Evolutionary conservation across 2,329 filamentous ascomycete genomes (phyloP), one percentile per base, ranked within the genome.

Genomic region (Coniella lustricola): DNA sequence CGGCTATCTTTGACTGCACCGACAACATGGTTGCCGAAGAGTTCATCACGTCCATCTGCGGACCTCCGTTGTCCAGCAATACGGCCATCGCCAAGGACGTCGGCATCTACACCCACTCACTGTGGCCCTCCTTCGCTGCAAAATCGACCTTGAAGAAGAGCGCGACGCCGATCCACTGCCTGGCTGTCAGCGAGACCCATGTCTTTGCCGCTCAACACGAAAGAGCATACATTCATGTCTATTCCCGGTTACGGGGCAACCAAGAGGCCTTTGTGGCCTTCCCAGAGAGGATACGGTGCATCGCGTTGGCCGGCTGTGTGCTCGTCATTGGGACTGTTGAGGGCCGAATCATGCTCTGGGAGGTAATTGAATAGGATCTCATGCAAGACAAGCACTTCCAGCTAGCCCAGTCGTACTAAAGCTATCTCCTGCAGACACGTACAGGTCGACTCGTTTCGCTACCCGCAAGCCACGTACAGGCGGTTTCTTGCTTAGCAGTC

Each of bases 141-240:
- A 84, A 85, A 60, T 74, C 81, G 54, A 78, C 84, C 41, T 90
- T 93, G 76, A 97, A 96, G 75, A 97, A 95, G 71, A 95, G 87
- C 71, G 86, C 87, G 14, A 82, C 84, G n/a, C 76, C 84, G 21
- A 72, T 77, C 50, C 87, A 91, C 65, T 85, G 87, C 58, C 71
- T 98, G 48, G 90, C 89, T 25, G 76, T 90, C 57, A 94, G 78
- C 66, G 74, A 79, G 38, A 84, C 84, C 17, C 93, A 98, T 64
- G 76, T 97, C 40, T 98, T 95, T 64, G 85, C 90, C 3, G 91
- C 89, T 3, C 93, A 98, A 65, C 77, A 85, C 43, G 90, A 90
- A 55, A 97, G 95, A 67, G 88, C 90, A 0, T 87, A 95, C 36
- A 78, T 98, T 1, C 88, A 97, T 67, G 89, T 98, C 48, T 98